A percentile compares a stretch with the other conserved stretches of the same genome.
Evolutionary conservation across 768 basidiomycete genomes (phyloP).

Genomic region (Lactifluus subvellereus): DNA sequence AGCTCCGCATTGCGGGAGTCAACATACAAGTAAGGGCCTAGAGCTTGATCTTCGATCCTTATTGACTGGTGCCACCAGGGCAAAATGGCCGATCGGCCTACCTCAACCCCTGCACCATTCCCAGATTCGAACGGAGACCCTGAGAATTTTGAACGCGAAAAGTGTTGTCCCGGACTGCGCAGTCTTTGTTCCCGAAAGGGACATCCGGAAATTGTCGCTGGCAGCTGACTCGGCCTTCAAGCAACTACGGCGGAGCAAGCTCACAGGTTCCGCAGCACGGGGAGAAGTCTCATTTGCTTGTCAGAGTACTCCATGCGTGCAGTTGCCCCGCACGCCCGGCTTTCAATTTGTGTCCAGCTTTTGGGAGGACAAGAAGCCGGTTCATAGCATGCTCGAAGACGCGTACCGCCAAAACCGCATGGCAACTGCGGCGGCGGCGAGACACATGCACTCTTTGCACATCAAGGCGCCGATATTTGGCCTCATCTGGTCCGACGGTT

Average conservation of each 20-base stretch:
- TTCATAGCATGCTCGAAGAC: constrained; percentile 43
- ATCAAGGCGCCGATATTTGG: constrained; percentile 47
- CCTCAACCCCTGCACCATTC: constrained; percentile 37
- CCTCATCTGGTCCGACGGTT: constrained; percentile 48
- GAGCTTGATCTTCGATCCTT: constrained; percentile 7
- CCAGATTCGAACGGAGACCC: constrained; percentile 29
- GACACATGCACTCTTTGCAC: constrained; percentile 45
- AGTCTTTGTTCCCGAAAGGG: constrained; percentile 40
- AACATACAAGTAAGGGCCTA: constrained; percentile 36
- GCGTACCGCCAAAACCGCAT: constrained; percentile 57
- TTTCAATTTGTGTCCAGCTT: constrained; percentile 52
- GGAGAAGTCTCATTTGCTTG: constrained; percentile 45
- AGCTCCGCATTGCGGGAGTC: constrained; percentile 40
- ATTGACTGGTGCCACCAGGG: constrained; percentile 30
- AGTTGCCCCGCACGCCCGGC: constrained; percentile 40
- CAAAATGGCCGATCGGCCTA: constrained; percentile 44
- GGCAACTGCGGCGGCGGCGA: constrained; percentile 43
- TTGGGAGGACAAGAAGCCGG: constrained; percentile 58
- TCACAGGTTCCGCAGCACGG: constrained; percentile 35
- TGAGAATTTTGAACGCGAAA: constrained; percentile 42
- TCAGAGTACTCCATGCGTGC: constrained; percentile 46
- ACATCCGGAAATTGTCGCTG: constrained; percentile 39
- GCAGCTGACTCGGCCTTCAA: constrained; percentile 45
- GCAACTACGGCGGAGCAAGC: constrained; percentile 37
- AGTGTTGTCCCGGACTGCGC: constrained; percentile 45